Percentiles rank a stretch among this genome's conserved stretches.
Conservation (phyloP, 805 yeast genomes). For the Candida maltosa region DNA sequence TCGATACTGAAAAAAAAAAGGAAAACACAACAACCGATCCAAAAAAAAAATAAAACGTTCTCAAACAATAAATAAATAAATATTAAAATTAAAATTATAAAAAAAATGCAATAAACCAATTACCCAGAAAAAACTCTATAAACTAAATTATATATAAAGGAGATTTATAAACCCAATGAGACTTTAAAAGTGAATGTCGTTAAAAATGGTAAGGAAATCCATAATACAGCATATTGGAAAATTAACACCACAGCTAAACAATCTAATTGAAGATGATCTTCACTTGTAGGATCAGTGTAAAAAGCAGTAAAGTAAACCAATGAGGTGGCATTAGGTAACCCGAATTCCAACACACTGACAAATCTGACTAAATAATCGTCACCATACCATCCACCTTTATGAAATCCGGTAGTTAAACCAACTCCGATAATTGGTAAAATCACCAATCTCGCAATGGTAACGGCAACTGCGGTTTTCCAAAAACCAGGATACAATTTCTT, state of each 20-base stretch:
- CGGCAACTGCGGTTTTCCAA: constrained; percentile 59
- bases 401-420: constrained; percentile 53
- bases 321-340: constrained; percentile 86
- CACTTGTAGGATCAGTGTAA: constrained; percentile 63
- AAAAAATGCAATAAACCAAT: no score
- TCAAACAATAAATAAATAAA: no score
- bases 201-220: constrained; percentile 69
- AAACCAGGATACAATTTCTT: constrained; percentile 63
- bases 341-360: constrained; percentile 69
- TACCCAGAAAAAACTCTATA: background rate
- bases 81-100: background rate
- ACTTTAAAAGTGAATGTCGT: constrained; percentile 66
- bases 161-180: constrained; percentile 37
- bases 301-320: constrained; percentile 87
- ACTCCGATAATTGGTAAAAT: constrained; percentile 79
- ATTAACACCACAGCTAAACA: constrained; percentile 76
- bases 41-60: no score
- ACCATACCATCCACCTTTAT: constrained; percentile 59
- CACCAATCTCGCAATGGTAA: constrained; percentile 58
- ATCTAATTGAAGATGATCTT: constrained; percentile 69
- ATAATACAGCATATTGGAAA: constrained; percentile 67
- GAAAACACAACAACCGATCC: no score
- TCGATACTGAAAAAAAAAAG: no score
- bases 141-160: background rate
- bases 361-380: constrained; percentile 64